A percentile compares a stretch with the other conserved stretches of the same genome.
Conservation (phyloP, 352 stramenopile genomes). For the Peronosclerospora sorghi region DNA sequence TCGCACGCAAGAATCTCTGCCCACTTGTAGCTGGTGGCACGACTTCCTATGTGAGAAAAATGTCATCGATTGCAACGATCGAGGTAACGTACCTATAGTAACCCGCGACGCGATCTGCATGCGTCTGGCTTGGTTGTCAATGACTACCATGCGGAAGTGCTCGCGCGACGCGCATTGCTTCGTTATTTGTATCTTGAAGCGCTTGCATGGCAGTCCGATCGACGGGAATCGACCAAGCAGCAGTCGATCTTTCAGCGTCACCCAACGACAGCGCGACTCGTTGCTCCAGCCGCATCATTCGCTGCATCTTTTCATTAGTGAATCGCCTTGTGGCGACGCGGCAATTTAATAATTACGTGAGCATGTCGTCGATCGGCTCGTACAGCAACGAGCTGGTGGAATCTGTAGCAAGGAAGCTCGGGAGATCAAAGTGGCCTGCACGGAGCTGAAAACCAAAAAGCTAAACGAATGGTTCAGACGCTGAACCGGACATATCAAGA, state of each 20-base stretch:
- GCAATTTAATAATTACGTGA: slow-evolving; percentile 85
- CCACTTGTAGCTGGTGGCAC: slow-evolving; percentile 93
- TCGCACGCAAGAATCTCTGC: slow-evolving; percentile 96
- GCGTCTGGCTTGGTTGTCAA: slow-evolving; percentile 74
- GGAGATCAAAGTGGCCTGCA: slow-evolving; percentile 14
- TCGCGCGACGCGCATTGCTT: slow-evolving; percentile 78
- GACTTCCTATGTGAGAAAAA: no score
- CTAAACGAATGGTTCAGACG: no score
- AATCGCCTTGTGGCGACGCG: slow-evolving; percentile 89
- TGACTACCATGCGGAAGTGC: slow-evolving; percentile 90
- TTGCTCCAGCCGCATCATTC: slow-evolving; percentile 43
- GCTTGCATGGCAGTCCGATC: slow-evolving; percentile 20
- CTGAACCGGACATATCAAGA: no score
- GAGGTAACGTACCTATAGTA: slow-evolving; percentile 86
- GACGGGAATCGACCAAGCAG: slow-evolving; percentile 4
- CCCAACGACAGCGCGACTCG: slow-evolving; percentile 21
- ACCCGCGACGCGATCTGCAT: slow-evolving; percentile 72
- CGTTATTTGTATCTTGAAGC: slow-evolving; percentile 81
- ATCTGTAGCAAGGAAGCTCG: neutral
- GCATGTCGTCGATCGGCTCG: slow-evolving; percentile 53
- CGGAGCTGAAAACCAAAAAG: slow-evolving; percentile 42
- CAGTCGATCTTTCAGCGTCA: slow-evolving; percentile 42
- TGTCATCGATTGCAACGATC: slow-evolving; percentile 2
- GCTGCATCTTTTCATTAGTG: slow-evolving; percentile 88
- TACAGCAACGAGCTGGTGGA: slow-evolving; percentile 24